Base-by-base conservation (phyloP, 202 grass and related monocot species). In the Panicum virgatum region DNA sequence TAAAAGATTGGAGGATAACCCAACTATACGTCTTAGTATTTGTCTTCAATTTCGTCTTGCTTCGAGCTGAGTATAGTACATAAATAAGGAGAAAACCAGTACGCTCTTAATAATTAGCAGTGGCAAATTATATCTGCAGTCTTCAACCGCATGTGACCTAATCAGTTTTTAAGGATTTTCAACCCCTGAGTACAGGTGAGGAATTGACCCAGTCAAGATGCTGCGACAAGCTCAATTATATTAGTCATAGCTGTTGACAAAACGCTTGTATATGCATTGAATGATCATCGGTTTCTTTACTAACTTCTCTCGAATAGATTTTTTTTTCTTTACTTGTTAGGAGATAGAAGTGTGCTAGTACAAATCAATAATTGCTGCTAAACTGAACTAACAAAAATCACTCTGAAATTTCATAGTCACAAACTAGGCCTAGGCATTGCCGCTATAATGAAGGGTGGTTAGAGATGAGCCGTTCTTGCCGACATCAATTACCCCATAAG, bases 121-220 rank as follows among this genome's bases (percentile, higher is more conserved):
- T n/a, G 22, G 12, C 15, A 57, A 26, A 67, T 45, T 9, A 46
- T 45, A 36, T 19, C 12, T 46, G 3, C 18, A 27, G 39, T 61
- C 34, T 5, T 16, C 30, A 4, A 13, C 0, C 20, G n/a, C n/a
- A 23, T 40, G 7, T 45, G 72, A 39, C 34, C 68, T 3, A 32
- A 50, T 72, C 43, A 12, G 1, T 32, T 48, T 71, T 11, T 48
- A 20, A 72, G 14, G 29, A 50, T 50, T 83, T 82, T 72, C 56
- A 47, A 46, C 20, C 10, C 66, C 20, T 45, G 40, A 15, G 58
- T 47, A 37, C 58, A 6, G 11, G 66, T 77, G 37, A 37, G 37
- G 20, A 16, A 46, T 62, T 30, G 69, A 13, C 37, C 47, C 12
- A 30, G 67, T 73, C 80, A 73, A 73, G 66, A 73, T 73, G 66